These are phyloP conservation scores for Phytopythium chamaehyphon DNA, from an alignment of 352 stramenopile species.

Conservation along the genomic window DNA sequence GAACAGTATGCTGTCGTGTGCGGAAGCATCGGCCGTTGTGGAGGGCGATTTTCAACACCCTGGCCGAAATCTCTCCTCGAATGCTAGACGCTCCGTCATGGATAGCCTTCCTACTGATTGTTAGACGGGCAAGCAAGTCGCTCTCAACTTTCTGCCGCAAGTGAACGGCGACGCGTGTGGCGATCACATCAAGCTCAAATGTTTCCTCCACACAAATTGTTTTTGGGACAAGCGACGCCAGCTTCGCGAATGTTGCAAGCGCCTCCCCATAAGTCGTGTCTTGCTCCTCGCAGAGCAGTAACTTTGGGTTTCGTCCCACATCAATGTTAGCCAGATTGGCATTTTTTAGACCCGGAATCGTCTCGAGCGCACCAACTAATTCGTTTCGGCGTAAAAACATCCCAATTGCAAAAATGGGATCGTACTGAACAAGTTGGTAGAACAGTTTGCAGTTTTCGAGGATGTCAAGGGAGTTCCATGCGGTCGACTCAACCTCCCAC, in stretches of 20 bases:
- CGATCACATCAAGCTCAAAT: constrained; percentile 53
- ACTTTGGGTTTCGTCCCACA: constrained; percentile 58
- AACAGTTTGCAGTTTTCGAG: constrained; percentile 59
- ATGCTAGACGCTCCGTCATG: constrained; percentile 45
- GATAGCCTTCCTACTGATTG: constrained; percentile 55
- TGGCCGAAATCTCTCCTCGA: constrained; percentile 61
- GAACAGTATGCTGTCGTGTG: constrained; percentile 55
- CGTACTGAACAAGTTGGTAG: constrained; percentile 63
- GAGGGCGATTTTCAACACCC: constrained; percentile 80
- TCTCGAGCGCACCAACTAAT: constrained; percentile 72
- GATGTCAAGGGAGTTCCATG: constrained; percentile 53
- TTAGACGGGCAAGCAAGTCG: constrained; percentile 55
- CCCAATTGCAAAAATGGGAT: constrained; percentile 43
- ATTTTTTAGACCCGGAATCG: constrained; percentile 69
- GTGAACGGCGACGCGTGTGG: constrained; percentile 56
- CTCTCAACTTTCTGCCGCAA: constrained; percentile 66
- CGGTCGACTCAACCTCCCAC: constrained; percentile 50
- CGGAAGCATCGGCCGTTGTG: constrained; percentile 88
- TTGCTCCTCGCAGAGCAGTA: constrained; percentile 41
- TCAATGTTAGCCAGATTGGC: constrained; percentile 69
- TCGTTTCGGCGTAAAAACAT: constrained; percentile 86
- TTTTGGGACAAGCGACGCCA: constrained; percentile 61
- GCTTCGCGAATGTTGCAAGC: constrained; percentile 48
- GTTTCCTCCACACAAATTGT: constrained; percentile 48
- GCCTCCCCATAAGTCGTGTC: constrained; percentile 44